These are phyloP conservation scores for Paraphoma sp. DNA, from an alignment of 2,329 filamentous ascomycete species.

Conservation along the genomic window DNA sequence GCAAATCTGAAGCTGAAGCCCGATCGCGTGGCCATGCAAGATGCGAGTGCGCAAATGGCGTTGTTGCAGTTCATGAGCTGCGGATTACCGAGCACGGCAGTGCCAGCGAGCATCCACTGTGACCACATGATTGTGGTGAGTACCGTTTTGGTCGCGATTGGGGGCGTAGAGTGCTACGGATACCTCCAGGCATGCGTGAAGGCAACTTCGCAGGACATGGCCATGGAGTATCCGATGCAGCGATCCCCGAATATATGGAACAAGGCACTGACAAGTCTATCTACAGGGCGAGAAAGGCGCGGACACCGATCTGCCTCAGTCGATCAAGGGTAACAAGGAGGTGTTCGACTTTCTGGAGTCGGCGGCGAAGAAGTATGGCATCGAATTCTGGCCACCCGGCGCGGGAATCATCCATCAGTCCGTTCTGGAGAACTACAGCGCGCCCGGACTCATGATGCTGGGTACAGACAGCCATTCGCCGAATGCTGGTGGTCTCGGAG, in stretches of 20 bases:
- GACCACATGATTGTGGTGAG: conserved; percentile 89
- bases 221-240: too few relatives aligned
- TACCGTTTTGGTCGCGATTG: too few relatives aligned
- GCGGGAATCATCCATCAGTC: conserved; percentile 79
- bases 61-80: conserved; percentile 99
- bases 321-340: conserved; percentile 91
- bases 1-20: conserved; percentile 97
- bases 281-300: conserved; percentile 78
- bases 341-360: conserved; percentile 98
- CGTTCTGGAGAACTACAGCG: conserved; percentile 95
- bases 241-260: too few relatives aligned
- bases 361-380: conserved; percentile 63
- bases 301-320: conserved; percentile 80
- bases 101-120: conserved; percentile 97
- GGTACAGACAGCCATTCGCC: conserved; percentile 97
- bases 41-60: conserved; percentile 98
- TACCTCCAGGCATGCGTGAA: too few relatives aligned
- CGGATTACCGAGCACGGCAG: conserved; percentile 84
- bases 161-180: too few relatives aligned
- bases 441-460: conserved; percentile 98
- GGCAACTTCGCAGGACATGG: too few relatives aligned
- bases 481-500: conserved; percentile 92
- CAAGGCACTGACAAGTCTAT: not conserved
- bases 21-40: conserved; percentile 98
- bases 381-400: conserved; percentile 52